Base-by-base conservation (phyloP, 345 rosid species). In the Mallotus nudiflorus region DNA sequence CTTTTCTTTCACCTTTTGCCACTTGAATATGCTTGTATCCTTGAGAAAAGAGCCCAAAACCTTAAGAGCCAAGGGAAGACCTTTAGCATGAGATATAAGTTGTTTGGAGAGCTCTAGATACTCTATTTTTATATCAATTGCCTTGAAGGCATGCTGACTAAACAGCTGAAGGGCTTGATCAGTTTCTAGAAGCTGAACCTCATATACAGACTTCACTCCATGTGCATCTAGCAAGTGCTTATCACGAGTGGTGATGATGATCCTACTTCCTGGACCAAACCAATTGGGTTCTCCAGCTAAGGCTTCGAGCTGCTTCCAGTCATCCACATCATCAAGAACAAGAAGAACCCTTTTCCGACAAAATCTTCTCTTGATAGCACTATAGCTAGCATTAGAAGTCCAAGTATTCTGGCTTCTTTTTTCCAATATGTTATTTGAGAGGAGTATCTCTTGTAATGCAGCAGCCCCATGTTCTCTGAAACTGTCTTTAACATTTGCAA, bases 321-420 rank as follows among this genome's bases (percentile, higher is more conserved):
- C 14, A 52, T 52, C 56, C 56, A 52, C 56, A 22, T 52, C 56
- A 52, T 52, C 56, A 52, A 52, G 28, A 52, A 52, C 56, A 52
- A 52, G 56, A 22, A 52, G 56, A 52, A 52, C 10, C 29, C 22
- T 52, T 6, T 1, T 52, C 3, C 14, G 56, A 22, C 15, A 3
- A 2, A 52, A 6, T 11, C 10, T 22, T 52, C 25, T 52, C 56
- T 52, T 52, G 56, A 52, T 52, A 13, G 22, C 25, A 22, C 4
- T 52, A 52, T 6, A 9, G 8, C 56, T 10, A 20, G 15, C 14
- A 24, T 22, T 52, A 28, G 3, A 20, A 10, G 14, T 24, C 56
- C 56, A 20, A 20, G 12, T 22, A 22, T 9, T 22, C 0, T 9
- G 14, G 28, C 11, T 20, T 12, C 25, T 52, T 1, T 8, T 20